Conservation (phyloP, 2,329 filamentous ascomycete genomes). For the Monosporascus ibericus region DNA sequence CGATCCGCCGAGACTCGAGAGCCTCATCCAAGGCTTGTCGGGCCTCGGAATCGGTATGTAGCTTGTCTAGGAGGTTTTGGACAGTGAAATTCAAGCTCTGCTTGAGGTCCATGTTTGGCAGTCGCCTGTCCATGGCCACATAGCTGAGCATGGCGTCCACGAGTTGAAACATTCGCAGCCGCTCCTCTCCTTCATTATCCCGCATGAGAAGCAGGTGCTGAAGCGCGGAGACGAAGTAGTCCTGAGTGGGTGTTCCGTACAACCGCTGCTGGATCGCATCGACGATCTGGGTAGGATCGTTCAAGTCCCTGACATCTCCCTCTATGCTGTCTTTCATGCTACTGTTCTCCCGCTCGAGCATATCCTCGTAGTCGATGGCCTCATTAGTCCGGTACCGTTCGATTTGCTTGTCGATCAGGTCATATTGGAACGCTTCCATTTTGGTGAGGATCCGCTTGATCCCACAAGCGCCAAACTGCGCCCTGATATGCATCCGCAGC, state of each 20-base stretch:
- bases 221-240: slow-evolving; percentile 93
- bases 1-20: slow-evolving; percentile 82
- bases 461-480: slow-evolving; percentile 92
- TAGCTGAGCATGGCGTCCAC: slow-evolving; percentile 99
- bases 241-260: slow-evolving; percentile 76
- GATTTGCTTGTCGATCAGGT: slow-evolving; percentile 96
- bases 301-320: slow-evolving; percentile 83
- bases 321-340: slow-evolving; percentile 86
- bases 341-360: slow-evolving; percentile 84
- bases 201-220: slow-evolving; percentile 92
- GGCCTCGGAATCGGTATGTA: slow-evolving; percentile 94
- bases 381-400: slow-evolving; percentile 90
- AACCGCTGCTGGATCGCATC: slow-evolving; percentile 87
- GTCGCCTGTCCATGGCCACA: slow-evolving; percentile 91
- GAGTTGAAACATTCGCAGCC: slow-evolving; percentile 91
- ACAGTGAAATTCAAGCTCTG: slow-evolving; percentile 97
- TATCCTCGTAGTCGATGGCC: slow-evolving; percentile 96
- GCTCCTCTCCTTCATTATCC: slow-evolving; percentile 86
- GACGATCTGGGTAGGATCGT: slow-evolving; percentile 85
- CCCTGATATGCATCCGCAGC: slow-evolving; percentile 86
- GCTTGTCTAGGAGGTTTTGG: slow-evolving; percentile 86
- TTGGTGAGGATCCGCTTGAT: slow-evolving; percentile 91
- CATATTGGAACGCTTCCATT: slow-evolving; percentile 98
- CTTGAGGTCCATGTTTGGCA: slow-evolving; percentile 96
- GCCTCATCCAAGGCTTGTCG: slow-evolving; percentile 88